Evolutionary conservation across 2,329 filamentous ascomycete species (phyloP), one percentile per base, ranked within the genome.

Genomic region (Aspergillus terreus): DNA sequence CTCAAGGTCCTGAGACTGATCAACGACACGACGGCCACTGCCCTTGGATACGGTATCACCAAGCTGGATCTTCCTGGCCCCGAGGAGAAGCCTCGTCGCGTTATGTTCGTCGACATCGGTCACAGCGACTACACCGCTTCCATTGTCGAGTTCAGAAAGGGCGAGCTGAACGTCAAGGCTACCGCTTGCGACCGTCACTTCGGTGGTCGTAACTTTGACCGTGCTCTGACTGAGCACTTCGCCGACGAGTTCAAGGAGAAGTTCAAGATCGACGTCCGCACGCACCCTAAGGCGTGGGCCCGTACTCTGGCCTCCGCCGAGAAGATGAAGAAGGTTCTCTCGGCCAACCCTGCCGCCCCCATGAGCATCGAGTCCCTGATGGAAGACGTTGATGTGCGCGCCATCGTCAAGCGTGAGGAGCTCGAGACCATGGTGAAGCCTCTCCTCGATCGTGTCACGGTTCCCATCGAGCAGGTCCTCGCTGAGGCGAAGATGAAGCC

Each of bases 311-410:
- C 90, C 56, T 91, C 89, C 51, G 91, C 92, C 50, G 94, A 99
- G 82, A 96, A 96, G 82, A 78, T 95, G 70, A 99, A 99, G 86
- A 97, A 97, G 85, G 86, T 97, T 50, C 80, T 99, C 51, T 97
- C 92, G 33, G 94, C 94, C 70, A 97, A 97, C 78, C 88, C 92
- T 63, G 83, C 88, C 68, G 91, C 92, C 15, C 90, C 92, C 46
- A 76, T 99, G 73, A 97, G 92, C 81, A 95, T 99, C 66, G 94
- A 99, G 79, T 96, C 92, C 33, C 80, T 99, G 63, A 97, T 99
- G 92, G 95, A 97, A 75, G 94, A 99, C 71, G 79, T 96, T 56
- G 94, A 99, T 71, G 94, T 96, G 35, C 84, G 83, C 49, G 80
- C 87, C 54, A 87, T 95, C 82, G 82, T 99, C 68, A 96, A 92